Conservation (phyloP, 768 basidiomycete species). For the Mycena rebaudengoi region DNA sequence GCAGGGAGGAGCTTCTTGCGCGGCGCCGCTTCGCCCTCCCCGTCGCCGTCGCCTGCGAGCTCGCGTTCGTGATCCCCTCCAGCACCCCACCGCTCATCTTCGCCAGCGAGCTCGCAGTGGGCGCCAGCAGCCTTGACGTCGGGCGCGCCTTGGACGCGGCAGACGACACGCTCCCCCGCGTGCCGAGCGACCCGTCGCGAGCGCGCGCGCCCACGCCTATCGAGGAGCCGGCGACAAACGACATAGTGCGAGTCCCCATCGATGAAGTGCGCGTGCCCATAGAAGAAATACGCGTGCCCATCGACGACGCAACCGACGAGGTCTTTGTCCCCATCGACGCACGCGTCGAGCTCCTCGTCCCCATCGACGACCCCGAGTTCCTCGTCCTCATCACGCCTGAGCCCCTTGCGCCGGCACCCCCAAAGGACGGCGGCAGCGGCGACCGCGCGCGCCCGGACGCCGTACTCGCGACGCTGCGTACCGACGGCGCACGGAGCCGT, state of each 20-base stretch:
- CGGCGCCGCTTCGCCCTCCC: no score
- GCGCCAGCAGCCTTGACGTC: no score
- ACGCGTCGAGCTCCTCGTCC: constrained; percentile 49
- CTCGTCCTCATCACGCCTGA: no score
- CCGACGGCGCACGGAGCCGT: constrained; percentile 19
- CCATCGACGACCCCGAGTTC: constrained; percentile 40
- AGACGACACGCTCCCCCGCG: constrained; percentile 27
- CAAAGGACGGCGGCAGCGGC: constrained; percentile 22
- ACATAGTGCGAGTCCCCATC: constrained; percentile 27
- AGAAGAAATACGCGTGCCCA: constrained; percentile 33
- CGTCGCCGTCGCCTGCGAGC: no score
- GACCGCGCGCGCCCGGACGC: constrained; percentile 18
- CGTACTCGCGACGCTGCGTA: constrained; percentile 24
- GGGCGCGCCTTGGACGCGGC: no score
- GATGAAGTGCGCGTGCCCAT: constrained; percentile 34
- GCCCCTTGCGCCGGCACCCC: no score
- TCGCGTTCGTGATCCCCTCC: no score
- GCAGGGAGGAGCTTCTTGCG: no score
- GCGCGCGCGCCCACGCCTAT: no score
- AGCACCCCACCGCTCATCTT: no score
- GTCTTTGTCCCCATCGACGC: constrained; percentile 55
- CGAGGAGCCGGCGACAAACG: no score
- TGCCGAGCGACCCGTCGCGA: constrained; percentile 44
- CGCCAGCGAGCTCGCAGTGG: no score
- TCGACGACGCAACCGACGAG: constrained; percentile 36